Evolutionary conservation across 2,329 filamentous ascomycete species (phyloP).

Genomic region (Penicillium hesseltinei): DNA sequence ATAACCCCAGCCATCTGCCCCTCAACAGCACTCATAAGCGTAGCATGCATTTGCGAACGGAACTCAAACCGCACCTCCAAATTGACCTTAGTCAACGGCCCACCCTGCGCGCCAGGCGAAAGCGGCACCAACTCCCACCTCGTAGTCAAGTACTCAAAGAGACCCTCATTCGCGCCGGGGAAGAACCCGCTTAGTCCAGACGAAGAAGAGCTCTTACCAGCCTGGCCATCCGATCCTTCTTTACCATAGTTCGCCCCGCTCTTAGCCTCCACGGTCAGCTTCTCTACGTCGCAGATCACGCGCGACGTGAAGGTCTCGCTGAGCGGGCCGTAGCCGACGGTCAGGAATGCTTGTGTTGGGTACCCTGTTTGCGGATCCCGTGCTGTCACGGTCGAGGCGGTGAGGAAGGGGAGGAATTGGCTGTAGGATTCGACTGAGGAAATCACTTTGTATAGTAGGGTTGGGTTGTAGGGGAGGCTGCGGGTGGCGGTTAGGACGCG

Average conservation of each 20-base stretch:
- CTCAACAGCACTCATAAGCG: constrained; percentile 76
- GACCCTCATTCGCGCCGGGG: constrained; percentile 47
- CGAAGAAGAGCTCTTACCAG: constrained; percentile 54
- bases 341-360: constrained; percentile 74
- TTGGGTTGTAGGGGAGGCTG: constrained; percentile 70
- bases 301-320: constrained; percentile 79
- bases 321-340: constrained; percentile 80
- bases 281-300: constrained; percentile 71
- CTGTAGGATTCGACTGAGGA: constrained; percentile 83
- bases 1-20: constrained; percentile 82
- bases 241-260: constrained; percentile 42
- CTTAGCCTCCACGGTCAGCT: constrained; percentile 68
- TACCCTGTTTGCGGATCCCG: constrained; percentile 57
- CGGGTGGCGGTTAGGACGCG: constrained; percentile 72
- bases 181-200: constrained; percentile 25
- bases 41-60: constrained; percentile 80
- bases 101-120: constrained; percentile 27
- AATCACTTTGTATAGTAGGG: constrained; percentile 77
- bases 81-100: constrained; percentile 66
- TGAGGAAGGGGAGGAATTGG: constrained; percentile 89
- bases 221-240: constrained; percentile 53
- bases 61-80: constrained; percentile 81
- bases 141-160: constrained; percentile 47
- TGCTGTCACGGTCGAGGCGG: constrained; percentile 70
- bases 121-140: constrained; percentile 45